Evolutionary conservation across 1,284 basidiomycete genomes (phyloP), one percentile per base, ranked within the genome.

Genomic region (Pseudozyma sp.): DNA sequence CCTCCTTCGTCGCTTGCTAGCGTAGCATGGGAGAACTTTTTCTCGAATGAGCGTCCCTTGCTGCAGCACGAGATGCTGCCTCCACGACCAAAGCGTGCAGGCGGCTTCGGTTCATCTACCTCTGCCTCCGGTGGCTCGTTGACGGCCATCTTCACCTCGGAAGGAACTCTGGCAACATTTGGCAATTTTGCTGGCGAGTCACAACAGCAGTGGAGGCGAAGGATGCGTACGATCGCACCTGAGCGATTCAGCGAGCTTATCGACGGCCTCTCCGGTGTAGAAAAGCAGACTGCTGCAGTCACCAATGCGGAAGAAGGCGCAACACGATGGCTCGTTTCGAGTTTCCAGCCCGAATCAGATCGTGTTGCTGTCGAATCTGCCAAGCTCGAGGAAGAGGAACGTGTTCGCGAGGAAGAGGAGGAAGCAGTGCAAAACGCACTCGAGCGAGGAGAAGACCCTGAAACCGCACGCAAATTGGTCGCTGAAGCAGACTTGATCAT

Each of bases 401-500:
- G 66, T 38, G 55, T 65, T n/a, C 43, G 61, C 39, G 78, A 77
- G 14, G 80, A 79, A 43, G 71, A 77, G 48, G 78, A 81, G 36
- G 74, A 77, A 47, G 81, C 80, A n/a, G 68, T 84, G 1, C 66
- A 75, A 44, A 72, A 74, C 57, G 83, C 83, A 0, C 19, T 79
- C 5, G 83, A 83, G 44, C 79, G 82, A 8, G 83, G 83, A 39
- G 82, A 83, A 50, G 76, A 82, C 40, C 66, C 81, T 2, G 68
- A 74, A 34, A 58, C 80, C 6, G 81, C 83, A 43, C 68, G 75
- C 62, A 72, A 70, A 52, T 74, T 85, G 3, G 83, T 81, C 16
- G 64, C 70, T n/a, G 83, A 85, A 63, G 78, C 81, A 10, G 83
- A 85, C 42, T 70, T 83, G n/a, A 71, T 83, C 49, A 75, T 85